Base-by-base conservation (phyloP, 2,329 filamentous ascomycete genomes). In the Fusarium papillatum region DNA sequence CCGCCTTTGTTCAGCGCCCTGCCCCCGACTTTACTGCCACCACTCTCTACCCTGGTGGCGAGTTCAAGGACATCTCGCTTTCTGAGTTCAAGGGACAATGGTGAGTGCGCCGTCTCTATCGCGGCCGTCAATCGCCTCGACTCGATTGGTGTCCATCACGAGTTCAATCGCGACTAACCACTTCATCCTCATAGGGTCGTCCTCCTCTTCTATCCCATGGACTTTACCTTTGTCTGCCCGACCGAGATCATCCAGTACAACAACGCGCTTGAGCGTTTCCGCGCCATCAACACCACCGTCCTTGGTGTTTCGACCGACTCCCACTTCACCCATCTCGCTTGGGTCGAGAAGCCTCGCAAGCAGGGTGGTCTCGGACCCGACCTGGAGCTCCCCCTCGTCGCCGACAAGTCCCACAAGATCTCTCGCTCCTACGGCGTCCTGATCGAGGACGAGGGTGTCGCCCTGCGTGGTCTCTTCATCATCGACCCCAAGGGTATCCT, bases 151-250 rank as follows among this genome's bases (percentile, higher is more conserved):
- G 36, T 7, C 14, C 9, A 29, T 4, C 10, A 29, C 16, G 5
- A 26, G 6, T 19, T 41, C 22, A n/a, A 43, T 61, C 57, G 22
- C 17, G 38, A n/a, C 68, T 68, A 41, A 73, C 66, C 26, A 16
- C 14, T 19, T 31, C 38, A 43, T 24, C 16, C 39, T n/a, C n/a
- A 0, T 31, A 87, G 91, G 91, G 88, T 93, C 70, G 86, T 93
- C 78, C 90, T 93, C 39, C 88, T 90, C 75, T 93, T 93, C 86
- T 90, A 93, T 82, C 91, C 91, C 69, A 91, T 92, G 85, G 91
- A 92, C 79, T 93, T 91, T 88, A 92, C 91, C 77, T 93, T 93
- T 77, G 90, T 93, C 81, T 93, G 91, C 86, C 90, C 90, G 34
- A 91, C 90, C 81, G 90, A 93, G 84, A 92, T 93, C 84, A 88